These are phyloP conservation scores for Fomitopsis pulvina DNA, from an alignment of 768 basidiomycete genomes.

Conservation along the genomic window DNA sequence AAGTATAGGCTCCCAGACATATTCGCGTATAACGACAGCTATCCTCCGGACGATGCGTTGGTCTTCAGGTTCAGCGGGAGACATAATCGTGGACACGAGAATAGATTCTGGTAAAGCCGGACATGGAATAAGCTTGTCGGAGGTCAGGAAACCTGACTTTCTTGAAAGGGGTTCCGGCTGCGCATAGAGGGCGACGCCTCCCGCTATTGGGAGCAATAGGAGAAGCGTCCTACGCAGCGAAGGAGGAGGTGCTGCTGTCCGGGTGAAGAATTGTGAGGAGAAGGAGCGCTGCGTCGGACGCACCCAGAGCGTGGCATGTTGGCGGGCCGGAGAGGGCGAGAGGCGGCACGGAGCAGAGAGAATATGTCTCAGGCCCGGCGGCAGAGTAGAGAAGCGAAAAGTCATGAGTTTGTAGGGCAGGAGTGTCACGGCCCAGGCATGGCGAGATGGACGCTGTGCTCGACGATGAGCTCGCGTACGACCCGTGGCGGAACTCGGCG, in stretches of 20 bases:
- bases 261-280: slow-evolving; percentile 29
- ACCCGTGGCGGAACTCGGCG: no score
- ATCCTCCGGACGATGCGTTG: slow-evolving; percentile 40
- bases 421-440: slow-evolving; percentile 2
- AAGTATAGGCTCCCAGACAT: slow-evolving; percentile 78
- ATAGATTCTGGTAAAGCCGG: slow-evolving; percentile 10
- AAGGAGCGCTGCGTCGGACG: slow-evolving; percentile 6
- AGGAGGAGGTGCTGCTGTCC: slow-evolving; percentile 24
- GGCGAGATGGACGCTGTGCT: not conserved
- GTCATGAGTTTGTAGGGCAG: slow-evolving; percentile 16
- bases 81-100: slow-evolving; percentile 41
- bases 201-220: slow-evolving; percentile 54
- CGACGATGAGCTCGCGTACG: not conserved
- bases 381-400: slow-evolving; percentile 20
- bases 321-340: slow-evolving; percentile 43
- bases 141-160: slow-evolving; percentile 40
- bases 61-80: slow-evolving; percentile 56
- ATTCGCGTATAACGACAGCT: slow-evolving; percentile 40
- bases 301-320: slow-evolving; percentile 26
- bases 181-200: slow-evolving; percentile 46
- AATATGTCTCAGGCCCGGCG: slow-evolving; percentile 21
- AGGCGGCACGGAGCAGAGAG: slow-evolving; percentile 23
- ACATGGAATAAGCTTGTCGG: slow-evolving; percentile 43
- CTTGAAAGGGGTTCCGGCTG: slow-evolving; percentile 34
- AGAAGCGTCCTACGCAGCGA: slow-evolving; percentile 26